Evolutionary conservation across 2,329 filamentous ascomycete genomes (phyloP).

Genomic region (Elsinoe ampelina): DNA sequence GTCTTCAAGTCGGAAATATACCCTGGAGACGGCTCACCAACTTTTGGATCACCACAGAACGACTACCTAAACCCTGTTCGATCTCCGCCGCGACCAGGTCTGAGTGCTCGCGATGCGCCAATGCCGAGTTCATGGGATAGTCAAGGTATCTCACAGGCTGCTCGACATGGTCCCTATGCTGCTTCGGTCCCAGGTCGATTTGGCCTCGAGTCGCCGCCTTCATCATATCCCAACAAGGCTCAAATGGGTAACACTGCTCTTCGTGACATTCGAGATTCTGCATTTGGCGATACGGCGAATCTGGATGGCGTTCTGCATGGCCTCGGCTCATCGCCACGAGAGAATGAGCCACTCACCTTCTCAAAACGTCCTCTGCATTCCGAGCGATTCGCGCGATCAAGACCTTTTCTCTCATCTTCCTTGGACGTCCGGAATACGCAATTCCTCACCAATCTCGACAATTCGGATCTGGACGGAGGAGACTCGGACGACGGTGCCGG

Average conservation of each 20-base stretch:
- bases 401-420: slow-evolving; percentile 12
- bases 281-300: slow-evolving; percentile 51
- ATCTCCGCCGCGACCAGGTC: slow-evolving; percentile 54
- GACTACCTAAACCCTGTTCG: slow-evolving; percentile 62
- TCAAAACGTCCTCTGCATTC: slow-evolving; percentile 56
- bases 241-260: slow-evolving; percentile 32
- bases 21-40: not conserved
- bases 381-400: slow-evolving; percentile 45
- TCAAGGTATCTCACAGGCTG: slow-evolving; percentile 86
- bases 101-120: slow-evolving; percentile 90
- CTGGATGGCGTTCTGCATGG: slow-evolving; percentile 30
- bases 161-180: slow-evolving; percentile 80
- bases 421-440: slow-evolving; percentile 16
- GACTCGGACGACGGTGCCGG: slow-evolving; percentile 72
- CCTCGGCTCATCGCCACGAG: slow-evolving; percentile 50
- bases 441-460: slow-evolving; percentile 24
- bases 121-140: slow-evolving; percentile 93
- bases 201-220: slow-evolving; percentile 73
- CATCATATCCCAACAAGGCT: slow-evolving; percentile 46
- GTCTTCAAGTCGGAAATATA: slow-evolving; percentile 10
- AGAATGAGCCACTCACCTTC: slow-evolving; percentile 58
- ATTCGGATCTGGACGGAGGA: slow-evolving; percentile 44
- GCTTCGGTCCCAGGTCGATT: slow-evolving; percentile 90
- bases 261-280: slow-evolving; percentile 55
- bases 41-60: slow-evolving; percentile 78